Evolutionary conservation across 352 stramenopile genomes (phyloP).

Genomic region (Phytophthora megakarya): DNA sequence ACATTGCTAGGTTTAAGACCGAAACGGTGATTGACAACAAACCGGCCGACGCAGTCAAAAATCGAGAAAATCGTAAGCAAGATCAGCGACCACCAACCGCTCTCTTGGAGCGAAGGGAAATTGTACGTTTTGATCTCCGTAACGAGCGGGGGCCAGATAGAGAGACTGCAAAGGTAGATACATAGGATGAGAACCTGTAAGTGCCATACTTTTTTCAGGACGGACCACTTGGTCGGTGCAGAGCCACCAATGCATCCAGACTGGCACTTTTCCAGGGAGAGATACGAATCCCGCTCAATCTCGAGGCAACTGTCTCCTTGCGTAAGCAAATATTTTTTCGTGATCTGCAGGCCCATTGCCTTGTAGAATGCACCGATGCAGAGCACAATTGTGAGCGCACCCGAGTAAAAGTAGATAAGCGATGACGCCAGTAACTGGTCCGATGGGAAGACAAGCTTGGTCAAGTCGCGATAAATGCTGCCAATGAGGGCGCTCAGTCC

Average conservation of each 20-base stretch:
- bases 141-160: slow-evolving; percentile 74
- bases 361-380: slow-evolving; percentile 78
- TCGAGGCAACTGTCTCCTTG: slow-evolving; percentile 37
- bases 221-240: slow-evolving; percentile 56
- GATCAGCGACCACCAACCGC: slow-evolving; percentile 80
- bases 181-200: slow-evolving; percentile 67
- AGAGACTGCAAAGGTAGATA: slow-evolving; percentile 65
- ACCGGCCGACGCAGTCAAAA: slow-evolving; percentile 65
- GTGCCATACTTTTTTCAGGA: slow-evolving; percentile 64
- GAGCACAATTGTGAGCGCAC: slow-evolving; percentile 71
- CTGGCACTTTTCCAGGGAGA: slow-evolving; percentile 26
- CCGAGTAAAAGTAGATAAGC: slow-evolving; percentile 87
- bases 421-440: slow-evolving; percentile 65
- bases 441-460: slow-evolving; percentile 74
- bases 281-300: slow-evolving; percentile 43
- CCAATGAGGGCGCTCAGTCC: slow-evolving; percentile 78
- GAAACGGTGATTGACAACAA: slow-evolving; percentile 64
- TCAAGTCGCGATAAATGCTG: slow-evolving; percentile 80
- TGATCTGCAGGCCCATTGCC: slow-evolving; percentile 55
- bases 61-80: slow-evolving; percentile 76
- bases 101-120: slow-evolving; percentile 64
- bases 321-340: slow-evolving; percentile 47
- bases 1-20: slow-evolving; percentile 62
- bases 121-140: slow-evolving; percentile 84
- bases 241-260: slow-evolving; percentile 8